Conservation (phyloP, 1,284 basidiomycete genomes). For the Leccinum angustisporum region DNA sequence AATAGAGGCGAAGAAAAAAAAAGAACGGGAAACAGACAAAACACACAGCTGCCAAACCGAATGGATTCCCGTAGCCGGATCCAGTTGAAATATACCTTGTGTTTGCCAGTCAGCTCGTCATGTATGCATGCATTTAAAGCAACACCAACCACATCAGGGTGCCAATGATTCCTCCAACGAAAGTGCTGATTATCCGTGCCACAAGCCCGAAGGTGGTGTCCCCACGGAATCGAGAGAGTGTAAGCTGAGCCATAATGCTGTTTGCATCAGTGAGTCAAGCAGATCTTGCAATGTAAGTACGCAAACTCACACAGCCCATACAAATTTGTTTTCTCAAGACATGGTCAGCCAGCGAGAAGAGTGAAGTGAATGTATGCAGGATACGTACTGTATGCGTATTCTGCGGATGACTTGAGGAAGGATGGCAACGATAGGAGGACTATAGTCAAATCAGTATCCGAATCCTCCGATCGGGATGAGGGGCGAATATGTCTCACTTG, state of each 20-base stretch:
- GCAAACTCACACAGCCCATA: constrained; percentile 53
- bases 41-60: constrained; percentile 69
- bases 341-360: constrained; percentile 1
- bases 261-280: constrained; percentile 1
- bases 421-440: constrained; percentile 62
- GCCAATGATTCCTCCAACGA: constrained; percentile 69
- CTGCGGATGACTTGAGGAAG: constrained; percentile 53
- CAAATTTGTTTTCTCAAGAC: constrained; percentile 47
- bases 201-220: constrained; percentile 74
- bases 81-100: constrained; percentile 75
- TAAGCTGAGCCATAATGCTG: constrained; percentile 73
- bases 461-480: neutral
- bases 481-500: constrained; percentile 38
- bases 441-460: constrained; percentile 21
- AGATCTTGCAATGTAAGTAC: neutral
- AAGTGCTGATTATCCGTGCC: constrained; percentile 64
- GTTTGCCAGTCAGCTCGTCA: neutral
- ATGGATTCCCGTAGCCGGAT: constrained; percentile 64
- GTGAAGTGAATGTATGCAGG: neutral
- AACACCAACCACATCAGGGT: constrained; percentile 63
- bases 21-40: constrained; percentile 73
- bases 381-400: constrained; percentile 59
- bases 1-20: constrained; percentile 70
- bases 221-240: constrained; percentile 68
- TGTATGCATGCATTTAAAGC: neutral